These are phyloP conservation scores for Gautieria morchelliformis DNA, from an alignment of 768 basidiomycete genomes.

Conservation along the genomic window DNA sequence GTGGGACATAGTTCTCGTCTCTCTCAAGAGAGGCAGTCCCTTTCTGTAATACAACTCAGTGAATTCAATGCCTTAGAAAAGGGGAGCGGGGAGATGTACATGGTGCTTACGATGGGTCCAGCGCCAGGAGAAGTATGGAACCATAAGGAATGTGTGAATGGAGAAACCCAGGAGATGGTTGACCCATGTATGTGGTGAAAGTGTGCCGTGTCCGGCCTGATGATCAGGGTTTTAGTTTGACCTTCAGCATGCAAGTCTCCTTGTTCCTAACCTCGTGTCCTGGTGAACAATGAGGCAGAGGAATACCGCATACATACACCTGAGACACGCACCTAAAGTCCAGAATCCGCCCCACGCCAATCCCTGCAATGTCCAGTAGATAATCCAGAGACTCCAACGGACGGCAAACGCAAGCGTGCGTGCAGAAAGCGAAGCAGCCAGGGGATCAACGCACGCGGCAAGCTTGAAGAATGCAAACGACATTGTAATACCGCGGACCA, in stretches of 20 bases:
- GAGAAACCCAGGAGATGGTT: conserved; percentile 21
- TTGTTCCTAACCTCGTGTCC: not conserved
- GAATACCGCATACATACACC: not conserved
- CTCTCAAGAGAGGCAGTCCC: conserved; percentile 20
- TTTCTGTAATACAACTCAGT: conserved; percentile 11
- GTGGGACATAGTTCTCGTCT: conserved; percentile 24
- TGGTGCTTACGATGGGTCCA: conserved; percentile 22
- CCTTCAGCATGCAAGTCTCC: not conserved
- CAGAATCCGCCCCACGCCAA: conserved; percentile 43
- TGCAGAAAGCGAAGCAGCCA: not conserved
- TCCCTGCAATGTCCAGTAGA: conserved; percentile 44
- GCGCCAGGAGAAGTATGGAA: conserved; percentile 24
- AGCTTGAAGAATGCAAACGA: conserved; percentile 33
- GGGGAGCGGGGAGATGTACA: conserved; percentile 11
- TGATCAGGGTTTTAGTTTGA: not conserved
- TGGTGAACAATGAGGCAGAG: not conserved
- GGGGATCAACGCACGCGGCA: conserved; percentile 30
- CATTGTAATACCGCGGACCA: conserved; percentile 36
- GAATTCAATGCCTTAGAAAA: not conserved
- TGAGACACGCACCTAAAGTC: conserved; percentile 33
- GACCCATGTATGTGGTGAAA: conserved; percentile 16
- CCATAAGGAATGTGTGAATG: conserved; percentile 20
- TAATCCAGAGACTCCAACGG: conserved; percentile 31
- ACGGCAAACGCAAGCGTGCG: conserved; percentile 4
- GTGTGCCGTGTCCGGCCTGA: conserved; percentile 21